Base-by-base conservation (phyloP, 2,329 filamentous ascomycete species). In the Aureobasidium leucospermi region DNA sequence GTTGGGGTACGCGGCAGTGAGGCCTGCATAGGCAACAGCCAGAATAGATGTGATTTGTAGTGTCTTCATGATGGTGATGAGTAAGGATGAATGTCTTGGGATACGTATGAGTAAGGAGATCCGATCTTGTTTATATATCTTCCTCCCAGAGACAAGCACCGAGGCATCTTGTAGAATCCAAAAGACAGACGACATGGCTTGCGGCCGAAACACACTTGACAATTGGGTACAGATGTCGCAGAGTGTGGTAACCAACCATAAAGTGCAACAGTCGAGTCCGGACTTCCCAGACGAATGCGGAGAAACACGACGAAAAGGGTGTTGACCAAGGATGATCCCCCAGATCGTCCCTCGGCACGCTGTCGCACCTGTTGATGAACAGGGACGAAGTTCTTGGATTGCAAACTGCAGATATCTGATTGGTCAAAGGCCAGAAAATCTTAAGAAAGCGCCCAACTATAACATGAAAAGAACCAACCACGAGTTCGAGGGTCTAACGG, bases 1-100 rank as follows among this genome's bases (percentile, higher is more conserved):
- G 55, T 45, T 62, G 46, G 64, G 64, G 28, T 63, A 65, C 9
- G 63, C 64, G 15, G 60, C 36, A 32, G 61, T 31, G 29, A 65
- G 41, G 39, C 63, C 61, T 29, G 58, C 55, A 16, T 60, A 43
- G 23, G 60, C 63, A 38, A 65, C 47, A n/a, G 58, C 43, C 19
- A 63, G 23, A 32, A 59, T n/a, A 41, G 61, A 63, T 34, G 61
- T 55, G 31, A 61, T 58, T 51, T 60, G 61, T 51, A 61, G 41
- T 23, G 61, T 58, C 59, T 62, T 63, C 62, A 63, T 63, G 36
- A 41, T 59, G 28, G 28, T 49, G 23, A 38, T 58, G n/a, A 49
- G 8, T 36, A 46, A 38, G 9, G 36, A 31, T 7, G 31, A 23
- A 59, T 48, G 15, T 38, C 5, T 36, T 34, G 45, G 16, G 7